Conservation (phyloP, 768 basidiomycete genomes). For the Lactifluus pinguis region DNA sequence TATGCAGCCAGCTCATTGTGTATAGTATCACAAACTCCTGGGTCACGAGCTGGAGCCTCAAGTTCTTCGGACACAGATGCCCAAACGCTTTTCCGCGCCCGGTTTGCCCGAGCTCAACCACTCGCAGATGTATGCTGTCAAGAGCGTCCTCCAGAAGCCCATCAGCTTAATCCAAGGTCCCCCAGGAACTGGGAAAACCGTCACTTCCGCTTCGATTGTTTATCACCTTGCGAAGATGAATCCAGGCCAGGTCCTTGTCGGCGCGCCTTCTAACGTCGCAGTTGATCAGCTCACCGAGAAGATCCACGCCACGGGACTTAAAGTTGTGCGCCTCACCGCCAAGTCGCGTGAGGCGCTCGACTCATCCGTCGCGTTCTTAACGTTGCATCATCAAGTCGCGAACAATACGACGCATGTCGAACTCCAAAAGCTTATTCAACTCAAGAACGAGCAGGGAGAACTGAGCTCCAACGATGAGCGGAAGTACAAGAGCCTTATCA, state of each 20-base stretch:
- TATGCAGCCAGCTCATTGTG: conserved; percentile 1
- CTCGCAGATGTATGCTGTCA: conserved; percentile 99
- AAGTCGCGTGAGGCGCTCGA: conserved; percentile 98
- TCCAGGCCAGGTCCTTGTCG: conserved; percentile 96
- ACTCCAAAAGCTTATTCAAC: conserved; percentile 93
- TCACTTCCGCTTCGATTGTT: conserved; percentile 97
- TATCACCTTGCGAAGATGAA: conserved; percentile 99
- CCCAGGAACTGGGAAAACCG: conserved; percentile 97
- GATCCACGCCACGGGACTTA: conserved; percentile 97
- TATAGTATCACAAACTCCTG: conserved; percentile 93
- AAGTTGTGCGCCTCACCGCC: conserved; percentile 95
- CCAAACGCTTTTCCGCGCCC: conserved; percentile 94
- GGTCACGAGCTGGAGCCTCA: conserved; percentile 98
- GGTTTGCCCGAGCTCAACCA: conserved; percentile 97
- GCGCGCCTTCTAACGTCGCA: conserved; percentile 97
- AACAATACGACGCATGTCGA: conserved; percentile 95
- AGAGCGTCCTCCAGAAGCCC: conserved; percentile 97
- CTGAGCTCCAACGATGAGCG: conserved; percentile 93
- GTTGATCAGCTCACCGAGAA: conserved; percentile 99
- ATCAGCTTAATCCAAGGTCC: conserved; percentile 97
- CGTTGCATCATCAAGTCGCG: conserved; percentile 94
- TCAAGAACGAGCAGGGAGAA: conserved; percentile 97
- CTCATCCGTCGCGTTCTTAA: conserved; percentile 89
- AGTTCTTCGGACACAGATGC: conserved; percentile 84
- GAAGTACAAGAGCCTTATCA: conserved; percentile 93